Conservation (phyloP, 2,329 filamentous ascomycete genomes). For the Diaporthe sp. region DNA sequence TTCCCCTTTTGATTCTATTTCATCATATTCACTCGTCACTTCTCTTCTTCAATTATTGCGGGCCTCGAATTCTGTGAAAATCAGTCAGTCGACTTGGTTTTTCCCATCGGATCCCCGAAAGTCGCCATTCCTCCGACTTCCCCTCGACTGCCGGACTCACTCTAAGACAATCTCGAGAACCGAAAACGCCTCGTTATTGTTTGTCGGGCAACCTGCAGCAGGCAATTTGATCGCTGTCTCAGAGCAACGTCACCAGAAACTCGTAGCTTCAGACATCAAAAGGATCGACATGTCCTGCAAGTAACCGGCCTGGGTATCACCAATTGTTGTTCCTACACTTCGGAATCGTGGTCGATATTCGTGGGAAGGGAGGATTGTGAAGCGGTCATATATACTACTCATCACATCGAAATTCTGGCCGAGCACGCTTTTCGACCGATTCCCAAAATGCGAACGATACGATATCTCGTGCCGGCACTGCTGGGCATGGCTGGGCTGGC, state of each 20-base stretch:
- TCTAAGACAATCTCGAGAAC: slow-evolving; percentile 6
- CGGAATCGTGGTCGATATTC: slow-evolving; percentile 5
- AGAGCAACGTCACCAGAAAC: slow-evolving; percentile 7
- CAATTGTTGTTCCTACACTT: slow-evolving; percentile 12
- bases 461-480: slow-evolving; percentile 34
- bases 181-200: slow-evolving; percentile 6
- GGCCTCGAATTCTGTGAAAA: background rate
- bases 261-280: background rate
- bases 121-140: background rate
- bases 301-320: background rate
- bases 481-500: slow-evolving; percentile 35
- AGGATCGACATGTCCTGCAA: slow-evolving; percentile 29
- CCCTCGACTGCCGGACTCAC: background rate
- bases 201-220: slow-evolving; percentile 8
- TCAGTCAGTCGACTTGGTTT: background rate
- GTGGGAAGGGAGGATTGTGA: slow-evolving; percentile 1
- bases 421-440: background rate
- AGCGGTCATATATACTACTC: background rate
- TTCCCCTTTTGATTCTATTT: slow-evolving; percentile 8
- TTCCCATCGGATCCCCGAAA: background rate
- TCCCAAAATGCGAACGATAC: slow-evolving; percentile 32
- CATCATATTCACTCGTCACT: slow-evolving; percentile 1
- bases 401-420: background rate
- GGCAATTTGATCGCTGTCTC: slow-evolving; percentile 7
- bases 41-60: background rate